phyloP scores from a whole-genome alignment of 306 rosid species.

The Pyrus bretschneideri region DNA sequence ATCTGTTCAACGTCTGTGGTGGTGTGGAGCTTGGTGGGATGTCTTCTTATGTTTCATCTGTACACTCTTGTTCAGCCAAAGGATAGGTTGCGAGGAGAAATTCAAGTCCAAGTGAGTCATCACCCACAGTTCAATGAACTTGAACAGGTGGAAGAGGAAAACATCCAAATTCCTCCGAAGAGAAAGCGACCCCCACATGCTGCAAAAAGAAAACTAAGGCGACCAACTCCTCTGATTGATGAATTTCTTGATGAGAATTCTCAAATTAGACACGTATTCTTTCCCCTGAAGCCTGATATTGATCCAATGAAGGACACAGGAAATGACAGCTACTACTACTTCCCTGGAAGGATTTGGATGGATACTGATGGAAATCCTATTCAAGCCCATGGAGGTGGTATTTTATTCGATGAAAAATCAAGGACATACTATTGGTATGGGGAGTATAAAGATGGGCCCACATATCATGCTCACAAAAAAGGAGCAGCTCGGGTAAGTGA shows the following conservation, averaged over 20 bases:
- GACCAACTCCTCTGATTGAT: constrained; percentile 64
- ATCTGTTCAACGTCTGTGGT: constrained; percentile 48
- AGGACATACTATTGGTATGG: constrained; percentile 95
- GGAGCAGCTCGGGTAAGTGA: constrained; percentile 86
- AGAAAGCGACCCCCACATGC: constrained; percentile 94
- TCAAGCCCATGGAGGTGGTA: constrained; percentile 98
- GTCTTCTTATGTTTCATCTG: constrained; percentile 57
- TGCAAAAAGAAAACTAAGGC: constrained; percentile 70
- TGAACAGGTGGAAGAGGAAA: constrained; percentile 77
- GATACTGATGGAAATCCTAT: constrained; percentile 88
- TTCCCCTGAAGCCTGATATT: constrained; percentile 57
- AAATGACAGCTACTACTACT: constrained; percentile 57
- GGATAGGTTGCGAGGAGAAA: constrained; percentile 26
- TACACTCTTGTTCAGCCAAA: constrained; percentile 35
- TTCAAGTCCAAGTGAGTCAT: constrained; percentile 29
- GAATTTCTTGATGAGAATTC: constrained; percentile 96
- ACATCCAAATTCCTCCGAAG: constrained; percentile 79
- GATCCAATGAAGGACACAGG: constrained; percentile 50
- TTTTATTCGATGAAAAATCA: constrained; percentile 57
- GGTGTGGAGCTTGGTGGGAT: constrained; percentile 77
- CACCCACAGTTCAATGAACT: constrained; percentile 65
- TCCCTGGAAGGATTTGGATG: constrained; percentile 90
- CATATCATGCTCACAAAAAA: constrained; percentile 81
- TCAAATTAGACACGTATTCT: constrained; percentile 66
- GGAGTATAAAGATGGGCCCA: constrained; percentile 91